These are phyloP conservation scores for Cutaneotrichosporon daszewskae DNA, from an alignment of 1,284 basidiomycete genomes.

Conservation along the genomic window DNA sequence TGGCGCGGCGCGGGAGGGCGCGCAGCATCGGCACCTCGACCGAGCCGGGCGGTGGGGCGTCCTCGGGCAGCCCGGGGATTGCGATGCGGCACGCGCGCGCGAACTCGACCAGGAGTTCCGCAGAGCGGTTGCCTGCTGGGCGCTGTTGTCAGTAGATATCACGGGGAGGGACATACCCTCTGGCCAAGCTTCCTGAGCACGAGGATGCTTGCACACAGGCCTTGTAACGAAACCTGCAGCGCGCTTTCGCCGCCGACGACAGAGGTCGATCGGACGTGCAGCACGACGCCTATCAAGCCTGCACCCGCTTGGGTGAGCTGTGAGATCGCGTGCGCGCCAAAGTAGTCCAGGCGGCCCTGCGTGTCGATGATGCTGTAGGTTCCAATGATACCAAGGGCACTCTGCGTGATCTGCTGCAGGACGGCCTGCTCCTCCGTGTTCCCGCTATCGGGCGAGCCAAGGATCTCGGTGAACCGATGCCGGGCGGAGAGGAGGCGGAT, in stretches of 20 bases:
- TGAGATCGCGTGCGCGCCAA: slow-evolving; percentile 34
- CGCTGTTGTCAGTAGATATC: slow-evolving; percentile 2
- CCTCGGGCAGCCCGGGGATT: slow-evolving; percentile 16
- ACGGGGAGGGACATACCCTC: neutral
- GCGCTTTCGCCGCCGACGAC: slow-evolving; percentile 15
- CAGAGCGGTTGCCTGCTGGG: slow-evolving; percentile 29
- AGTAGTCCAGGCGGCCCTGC: slow-evolving; percentile 28
- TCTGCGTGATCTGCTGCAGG: slow-evolving; percentile 27
- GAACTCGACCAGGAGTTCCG: slow-evolving; percentile 29
- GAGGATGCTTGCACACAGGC: slow-evolving; percentile 25
- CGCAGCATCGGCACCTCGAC: slow-evolving; percentile 35
- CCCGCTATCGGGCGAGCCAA: slow-evolving; percentile 4
- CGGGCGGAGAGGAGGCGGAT: slow-evolving; percentile 27
- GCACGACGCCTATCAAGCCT: slow-evolving; percentile 31
- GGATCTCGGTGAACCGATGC: slow-evolving; percentile 24
- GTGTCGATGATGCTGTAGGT: slow-evolving; percentile 32
- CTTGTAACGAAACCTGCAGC: slow-evolving; percentile 25
- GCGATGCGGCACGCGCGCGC: slow-evolving; percentile 26
- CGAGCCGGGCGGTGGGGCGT: slow-evolving; percentile 3
- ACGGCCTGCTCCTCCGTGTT: slow-evolving; percentile 18
- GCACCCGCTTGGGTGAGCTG: slow-evolving; percentile 34
- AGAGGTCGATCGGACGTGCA: slow-evolving; percentile 22
- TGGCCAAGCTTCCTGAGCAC: slow-evolving; percentile 24
- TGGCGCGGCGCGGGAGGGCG: slow-evolving; percentile 20
- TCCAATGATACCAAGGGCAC: slow-evolving; percentile 30